Evolutionary conservation across 257 asterid genomes (phyloP), one percentile per base, ranked within the genome.

Genomic region (Mitragyna speciosa): DNA sequence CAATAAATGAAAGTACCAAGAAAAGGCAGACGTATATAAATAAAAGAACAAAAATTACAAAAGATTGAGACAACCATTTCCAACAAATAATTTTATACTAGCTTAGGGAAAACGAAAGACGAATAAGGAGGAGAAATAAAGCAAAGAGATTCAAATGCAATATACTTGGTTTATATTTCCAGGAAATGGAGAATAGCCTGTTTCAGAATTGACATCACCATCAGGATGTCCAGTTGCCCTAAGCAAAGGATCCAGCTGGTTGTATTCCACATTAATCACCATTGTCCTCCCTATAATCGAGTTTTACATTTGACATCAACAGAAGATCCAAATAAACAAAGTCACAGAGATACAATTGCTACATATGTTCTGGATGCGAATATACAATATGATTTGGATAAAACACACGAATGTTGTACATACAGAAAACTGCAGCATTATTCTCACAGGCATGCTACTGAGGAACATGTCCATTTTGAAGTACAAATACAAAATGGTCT

Each of bases 241-340:
- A 85, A 96, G 91, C 92, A 96, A 84, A 56, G 99, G 99, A 87
- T 96, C 99, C 76, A 96, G 95, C 89, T 96, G 99, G 87, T 96
- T 96, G 91, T 96, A 96, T 85, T 96, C 99, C 90, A 96, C 99
- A 89, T 96, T 96, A 83, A 96, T 94, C 91, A 96, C 99, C 99
- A 96, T 96, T 24, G 97, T 78, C 88, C 97, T 87, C 83, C 99
- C 99, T 96, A 93, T 79, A 79, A 75, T 43, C 63, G 49, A 54
- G 52, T 3, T 61, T 15, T 24, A 33, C 39, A 66, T 41, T 67
- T 26, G 49, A 22, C 3, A 22, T 58, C 19, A 68, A 65, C 33
- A 20, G 30, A 65, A 56, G 43, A n/a, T 4, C 10, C 28, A 72
- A 76, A 14, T 11, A 41, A 7, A 14, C 6, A 16, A 33, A 64